Percentiles rank a stretch among this genome's conserved stretches.
phyloP scores from a whole-genome alignment of 1,139 yeast genomes.

The Blastobotrys indianensis region DNA sequence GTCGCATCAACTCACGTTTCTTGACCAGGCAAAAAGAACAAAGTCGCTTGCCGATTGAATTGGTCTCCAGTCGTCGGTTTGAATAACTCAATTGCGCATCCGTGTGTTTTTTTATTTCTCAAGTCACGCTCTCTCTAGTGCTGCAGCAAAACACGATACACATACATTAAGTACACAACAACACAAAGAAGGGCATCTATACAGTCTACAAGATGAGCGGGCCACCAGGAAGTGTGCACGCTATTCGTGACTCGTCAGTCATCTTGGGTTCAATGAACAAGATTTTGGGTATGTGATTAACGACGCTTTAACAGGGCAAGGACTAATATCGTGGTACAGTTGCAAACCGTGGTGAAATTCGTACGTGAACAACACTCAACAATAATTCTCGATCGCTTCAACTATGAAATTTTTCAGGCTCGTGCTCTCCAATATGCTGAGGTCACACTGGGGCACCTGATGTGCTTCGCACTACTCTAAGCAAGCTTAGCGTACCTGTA shows the following conservation, averaged over 20 bases:
- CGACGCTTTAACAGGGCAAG: neutral
- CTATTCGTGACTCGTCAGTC: slow-evolving; percentile 36
- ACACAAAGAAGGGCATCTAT: neutral
- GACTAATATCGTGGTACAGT: too few species aligned
- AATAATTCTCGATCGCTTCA: neutral
- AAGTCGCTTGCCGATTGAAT: too few species aligned
- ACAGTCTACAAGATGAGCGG: slow-evolving; percentile 8
- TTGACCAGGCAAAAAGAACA: too few species aligned
- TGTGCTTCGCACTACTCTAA: neutral
- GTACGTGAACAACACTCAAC: slow-evolving; percentile 23
- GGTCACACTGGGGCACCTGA: too few species aligned
- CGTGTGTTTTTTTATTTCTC: too few species aligned
- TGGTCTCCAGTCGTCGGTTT: too few species aligned
- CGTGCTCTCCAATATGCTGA: neutral
- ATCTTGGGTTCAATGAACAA: slow-evolving; percentile 38
- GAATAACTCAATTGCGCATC: too few species aligned
- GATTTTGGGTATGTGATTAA: slow-evolving; percentile 30
- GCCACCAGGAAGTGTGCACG: slow-evolving; percentile 22
- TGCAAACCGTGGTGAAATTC: slow-evolving; percentile 95
- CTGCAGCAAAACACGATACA: too few species aligned
- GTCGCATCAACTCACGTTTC: too few species aligned
- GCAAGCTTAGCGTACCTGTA: neutral
- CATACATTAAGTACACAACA: too few species aligned
- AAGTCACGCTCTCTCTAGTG: too few species aligned
- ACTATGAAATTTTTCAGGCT: neutral